Percentiles rank a stretch among this genome's conserved stretches.
phyloP scores from a whole-genome alignment of 2,329 filamentous ascomycete genomes.

The Botryotinia narcissicola region DNA sequence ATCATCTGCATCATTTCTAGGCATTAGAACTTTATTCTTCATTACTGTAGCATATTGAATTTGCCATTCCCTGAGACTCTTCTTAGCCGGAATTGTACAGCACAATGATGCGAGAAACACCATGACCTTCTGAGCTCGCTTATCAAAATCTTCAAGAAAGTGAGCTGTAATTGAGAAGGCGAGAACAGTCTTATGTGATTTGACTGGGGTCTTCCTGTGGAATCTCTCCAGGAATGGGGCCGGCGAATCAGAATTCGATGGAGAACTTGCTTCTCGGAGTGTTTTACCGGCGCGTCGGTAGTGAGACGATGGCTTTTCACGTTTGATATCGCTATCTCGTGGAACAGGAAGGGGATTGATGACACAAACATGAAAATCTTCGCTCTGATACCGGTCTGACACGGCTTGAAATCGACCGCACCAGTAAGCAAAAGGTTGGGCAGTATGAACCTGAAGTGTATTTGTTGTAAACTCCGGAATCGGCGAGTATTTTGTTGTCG shows the following conservation, averaged over 20 bases:
- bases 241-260: background rate
- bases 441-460: constrained; percentile 41
- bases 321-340: constrained; percentile 4
- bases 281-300: background rate
- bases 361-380: constrained; percentile 38
- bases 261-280: background rate
- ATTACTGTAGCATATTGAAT: constrained; percentile 44
- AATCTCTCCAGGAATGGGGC: background rate
- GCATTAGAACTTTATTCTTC: constrained; percentile 24
- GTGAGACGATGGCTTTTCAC: background rate
- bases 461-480: constrained; percentile 24
- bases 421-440: constrained; percentile 57
- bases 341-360: constrained; percentile 10
- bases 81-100: constrained; percentile 47
- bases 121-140: constrained; percentile 47
- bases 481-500: constrained; percentile 18
- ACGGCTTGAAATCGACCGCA: constrained; percentile 58
- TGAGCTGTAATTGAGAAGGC: background rate
- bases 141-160: constrained; percentile 43
- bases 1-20: constrained; percentile 23
- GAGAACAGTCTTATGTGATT: constrained; percentile 4
- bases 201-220: background rate
- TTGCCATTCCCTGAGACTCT: constrained; percentile 51
- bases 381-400: constrained; percentile 52
- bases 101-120: constrained; percentile 48